Conservation (phyloP, 2,329 filamentous ascomycete species). For the Claviceps maximensis region DNA sequence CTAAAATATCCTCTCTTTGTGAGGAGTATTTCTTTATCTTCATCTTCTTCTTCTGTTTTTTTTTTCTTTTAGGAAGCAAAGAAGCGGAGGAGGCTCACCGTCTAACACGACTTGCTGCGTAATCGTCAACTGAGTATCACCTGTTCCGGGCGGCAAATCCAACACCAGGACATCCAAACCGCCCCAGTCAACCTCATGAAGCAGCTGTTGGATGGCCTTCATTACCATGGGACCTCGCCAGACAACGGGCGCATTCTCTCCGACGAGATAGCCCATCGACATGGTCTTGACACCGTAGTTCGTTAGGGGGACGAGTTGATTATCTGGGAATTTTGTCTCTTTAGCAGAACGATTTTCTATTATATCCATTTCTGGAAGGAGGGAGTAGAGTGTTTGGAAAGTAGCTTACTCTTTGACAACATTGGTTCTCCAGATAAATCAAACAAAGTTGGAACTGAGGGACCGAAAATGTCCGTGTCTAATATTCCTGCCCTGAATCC, state of each 20-base stretch:
- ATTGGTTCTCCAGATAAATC: conserved; percentile 68
- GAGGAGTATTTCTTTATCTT: too few species aligned
- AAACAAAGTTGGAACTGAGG: conserved; percentile 82
- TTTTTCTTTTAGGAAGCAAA: background rate
- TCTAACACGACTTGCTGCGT: conserved; percentile 87
- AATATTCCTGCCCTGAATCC: conserved; percentile 78
- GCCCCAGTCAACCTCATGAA: conserved; percentile 92
- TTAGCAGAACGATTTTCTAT: background rate
- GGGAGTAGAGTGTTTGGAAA: conserved; percentile 8
- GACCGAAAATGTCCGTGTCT: conserved; percentile 94
- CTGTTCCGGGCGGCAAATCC: conserved; percentile 86
- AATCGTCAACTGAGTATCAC: conserved; percentile 93
- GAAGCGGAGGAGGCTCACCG: conserved; percentile 32
- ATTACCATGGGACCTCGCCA: conserved; percentile 97
- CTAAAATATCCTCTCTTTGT: background rate
- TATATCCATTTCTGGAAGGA: background rate
- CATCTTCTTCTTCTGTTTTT: too few species aligned
- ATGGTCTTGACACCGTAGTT: conserved; percentile 97
- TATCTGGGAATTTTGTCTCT: conserved; percentile 33
- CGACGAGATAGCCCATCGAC: conserved; percentile 93
- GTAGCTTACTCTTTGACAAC: conserved; percentile 52
- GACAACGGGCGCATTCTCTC: conserved; percentile 68
- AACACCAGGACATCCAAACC: conserved; percentile 78
- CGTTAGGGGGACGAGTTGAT: conserved; percentile 72
- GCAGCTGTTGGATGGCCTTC: conserved; percentile 88